Evolutionary conservation across 768 basidiomycete genomes (phyloP).

Genomic region (Ramaria sp.): DNA sequence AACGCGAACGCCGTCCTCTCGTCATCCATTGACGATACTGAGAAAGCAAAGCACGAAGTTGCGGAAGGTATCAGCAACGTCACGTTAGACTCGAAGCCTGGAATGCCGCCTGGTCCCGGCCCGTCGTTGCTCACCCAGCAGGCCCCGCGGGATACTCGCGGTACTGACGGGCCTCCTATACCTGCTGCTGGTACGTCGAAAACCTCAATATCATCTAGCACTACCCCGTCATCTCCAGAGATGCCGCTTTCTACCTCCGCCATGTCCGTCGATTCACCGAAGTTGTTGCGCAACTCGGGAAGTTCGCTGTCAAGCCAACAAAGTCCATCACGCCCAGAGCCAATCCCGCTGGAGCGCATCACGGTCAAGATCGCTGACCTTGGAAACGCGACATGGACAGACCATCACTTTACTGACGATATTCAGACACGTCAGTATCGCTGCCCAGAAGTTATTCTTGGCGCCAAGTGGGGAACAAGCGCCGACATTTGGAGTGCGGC

Average conservation of each 20-base stretch:
- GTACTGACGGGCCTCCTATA: constrained; percentile 12
- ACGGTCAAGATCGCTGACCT: constrained; percentile 99
- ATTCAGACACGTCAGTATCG: constrained; percentile 97
- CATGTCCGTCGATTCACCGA: constrained; percentile 14
- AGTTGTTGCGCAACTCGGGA: not conserved
- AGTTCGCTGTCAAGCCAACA: not conserved
- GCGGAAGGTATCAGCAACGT: constrained; percentile 43
- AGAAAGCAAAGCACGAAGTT: constrained; percentile 29
- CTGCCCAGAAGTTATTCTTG: constrained; percentile 94
- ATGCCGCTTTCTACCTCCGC: constrained; percentile 18
- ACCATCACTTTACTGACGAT: constrained; percentile 98
- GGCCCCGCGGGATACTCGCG: constrained; percentile 27
- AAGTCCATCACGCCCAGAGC: constrained; percentile 7
- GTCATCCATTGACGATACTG: constrained; percentile 22
- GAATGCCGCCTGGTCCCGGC: constrained; percentile 25
- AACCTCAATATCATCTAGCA: too few relatives aligned
- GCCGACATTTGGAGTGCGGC: constrained; percentile 97
- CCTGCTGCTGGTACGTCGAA: constrained; percentile 13
- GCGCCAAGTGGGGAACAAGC: constrained; percentile 90
- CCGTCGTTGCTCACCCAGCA: constrained; percentile 71
- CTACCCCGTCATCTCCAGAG: constrained; percentile 11
- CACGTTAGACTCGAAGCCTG: constrained; percentile 25
- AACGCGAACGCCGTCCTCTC: constrained; percentile 19
- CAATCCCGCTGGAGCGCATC: constrained; percentile 47
- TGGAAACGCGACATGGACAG: constrained; percentile 88